A percentile compares a stretch with the other conserved stretches of the same genome.
Conservation (phyloP, 2,329 filamentous ascomycete genomes). For the Talaromyces sp. region DNA sequence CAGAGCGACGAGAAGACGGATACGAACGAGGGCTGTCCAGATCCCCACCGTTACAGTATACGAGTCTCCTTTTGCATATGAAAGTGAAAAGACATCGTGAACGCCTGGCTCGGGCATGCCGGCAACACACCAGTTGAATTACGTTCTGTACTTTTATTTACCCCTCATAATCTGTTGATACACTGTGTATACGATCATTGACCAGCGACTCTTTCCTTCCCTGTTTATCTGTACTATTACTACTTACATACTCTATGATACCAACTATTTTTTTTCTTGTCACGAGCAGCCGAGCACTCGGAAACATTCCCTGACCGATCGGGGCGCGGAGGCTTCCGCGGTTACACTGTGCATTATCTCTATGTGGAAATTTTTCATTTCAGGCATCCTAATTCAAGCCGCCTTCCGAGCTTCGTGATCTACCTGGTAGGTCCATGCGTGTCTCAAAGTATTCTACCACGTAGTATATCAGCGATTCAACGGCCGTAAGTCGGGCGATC, state of each 20-base stretch:
- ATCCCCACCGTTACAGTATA: not conserved
- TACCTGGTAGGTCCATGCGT: not conserved
- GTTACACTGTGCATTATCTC: not conserved
- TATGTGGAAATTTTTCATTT: not conserved
- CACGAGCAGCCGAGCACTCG: not conserved
- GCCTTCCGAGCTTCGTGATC: not conserved
- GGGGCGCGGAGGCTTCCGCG: not conserved
- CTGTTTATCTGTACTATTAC: not conserved
- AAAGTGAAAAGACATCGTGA: not conserved
- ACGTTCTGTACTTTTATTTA: not conserved
- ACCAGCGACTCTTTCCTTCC: conserved; percentile 1
- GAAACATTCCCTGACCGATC: not conserved
- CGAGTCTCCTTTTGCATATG: not conserved
- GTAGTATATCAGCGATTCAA: too few species aligned
- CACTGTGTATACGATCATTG: conserved; percentile 3
- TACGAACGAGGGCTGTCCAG: not conserved
- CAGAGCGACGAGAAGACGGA: not conserved
- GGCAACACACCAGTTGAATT: not conserved
- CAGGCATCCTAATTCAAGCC: not conserved
- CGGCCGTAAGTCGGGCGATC: not conserved
- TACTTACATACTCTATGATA: not conserved
- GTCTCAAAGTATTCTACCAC: not conserved
- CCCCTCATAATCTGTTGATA: not conserved
- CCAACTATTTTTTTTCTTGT: not conserved
- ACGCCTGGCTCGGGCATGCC: not conserved